Evolutionary conservation across 192 early-diverging fungal species (phyloP).

Genomic region (Coemansia aciculifera): DNA sequence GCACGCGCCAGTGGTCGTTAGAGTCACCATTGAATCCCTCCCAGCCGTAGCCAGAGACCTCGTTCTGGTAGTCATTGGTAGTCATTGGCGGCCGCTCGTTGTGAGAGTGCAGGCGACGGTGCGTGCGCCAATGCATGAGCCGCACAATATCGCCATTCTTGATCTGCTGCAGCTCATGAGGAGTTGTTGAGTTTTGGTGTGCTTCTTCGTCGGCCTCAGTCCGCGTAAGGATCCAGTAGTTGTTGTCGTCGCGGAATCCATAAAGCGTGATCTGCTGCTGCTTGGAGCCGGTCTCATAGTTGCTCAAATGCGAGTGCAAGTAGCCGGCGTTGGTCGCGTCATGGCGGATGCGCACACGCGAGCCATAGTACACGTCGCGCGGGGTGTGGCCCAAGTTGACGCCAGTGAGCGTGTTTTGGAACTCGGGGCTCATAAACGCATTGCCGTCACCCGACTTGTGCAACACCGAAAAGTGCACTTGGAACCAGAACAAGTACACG

Average conservation of each 20-base stretch:
- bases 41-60: slow-evolving; percentile 74
- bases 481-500: slow-evolving; percentile 85
- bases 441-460: slow-evolving; percentile 76
- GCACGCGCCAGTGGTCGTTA: slow-evolving; percentile 88
- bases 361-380: slow-evolving; percentile 57
- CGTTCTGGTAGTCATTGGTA: slow-evolving; percentile 66
- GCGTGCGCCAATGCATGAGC: slow-evolving; percentile 64
- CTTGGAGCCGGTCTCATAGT: slow-evolving; percentile 64
- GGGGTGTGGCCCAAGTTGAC: slow-evolving; percentile 33
- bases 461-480: slow-evolving; percentile 87
- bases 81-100: slow-evolving; percentile 67
- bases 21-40: slow-evolving; percentile 75
- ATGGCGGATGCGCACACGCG: slow-evolving; percentile 45
- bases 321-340: slow-evolving; percentile 51
- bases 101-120: slow-evolving; percentile 71
- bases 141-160: slow-evolving; percentile 69
- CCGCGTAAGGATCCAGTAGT: slow-evolving; percentile 67
- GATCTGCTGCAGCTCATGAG: slow-evolving; percentile 55
- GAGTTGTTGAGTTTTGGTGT: slow-evolving; percentile 18
- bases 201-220: slow-evolving; percentile 19
- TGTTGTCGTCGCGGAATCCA: slow-evolving; percentile 82
- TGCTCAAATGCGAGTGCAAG: slow-evolving; percentile 65
- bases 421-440: slow-evolving; percentile 86
- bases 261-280: slow-evolving; percentile 85
- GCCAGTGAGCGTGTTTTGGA: slow-evolving; percentile 80